phyloP scores from a whole-genome alignment of 2,329 filamentous ascomycete genomes.

The Sclerotinia borealis region DNA sequence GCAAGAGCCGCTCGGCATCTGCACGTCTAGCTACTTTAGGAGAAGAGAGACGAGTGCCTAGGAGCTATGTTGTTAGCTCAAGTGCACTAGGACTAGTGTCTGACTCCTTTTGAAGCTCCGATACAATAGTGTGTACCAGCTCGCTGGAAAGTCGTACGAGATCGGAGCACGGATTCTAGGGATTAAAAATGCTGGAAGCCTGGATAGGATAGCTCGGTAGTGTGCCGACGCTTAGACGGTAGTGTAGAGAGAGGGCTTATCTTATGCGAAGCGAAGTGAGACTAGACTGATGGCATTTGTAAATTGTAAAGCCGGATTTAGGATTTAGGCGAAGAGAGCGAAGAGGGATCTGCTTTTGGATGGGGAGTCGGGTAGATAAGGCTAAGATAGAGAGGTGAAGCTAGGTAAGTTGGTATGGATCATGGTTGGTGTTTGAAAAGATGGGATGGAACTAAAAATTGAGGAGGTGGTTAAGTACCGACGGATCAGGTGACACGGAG shows the following conservation, averaged over 20 bases:
- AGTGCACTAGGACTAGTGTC: neutral
- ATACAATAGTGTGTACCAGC: neutral
- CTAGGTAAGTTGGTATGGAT: no score
- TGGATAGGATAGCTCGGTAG: neutral
- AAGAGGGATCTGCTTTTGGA: neutral
- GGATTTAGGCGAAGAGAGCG: neutral
- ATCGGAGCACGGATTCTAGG: neutral
- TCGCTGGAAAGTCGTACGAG: neutral
- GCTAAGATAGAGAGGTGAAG: constrained; percentile 4
- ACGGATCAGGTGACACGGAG: neutral
- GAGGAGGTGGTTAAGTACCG: neutral
- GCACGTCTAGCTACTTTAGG: neutral
- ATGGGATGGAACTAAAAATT: neutral
- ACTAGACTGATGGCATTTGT: neutral
- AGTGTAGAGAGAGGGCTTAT: neutral
- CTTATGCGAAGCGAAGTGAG: neutral
- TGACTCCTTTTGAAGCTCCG: no score
- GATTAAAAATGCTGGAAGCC: neutral
- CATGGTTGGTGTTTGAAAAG: neutral
- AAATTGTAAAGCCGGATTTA: neutral
- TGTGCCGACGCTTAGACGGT: neutral
- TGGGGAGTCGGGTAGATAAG: constrained; percentile 9
- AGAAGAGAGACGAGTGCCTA: neutral
- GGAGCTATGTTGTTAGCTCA: neutral
- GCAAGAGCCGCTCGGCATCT: constrained; percentile 6